Conservation (phyloP, 2,329 filamentous ascomycete species). For the Amauroascus verrucosus region DNA sequence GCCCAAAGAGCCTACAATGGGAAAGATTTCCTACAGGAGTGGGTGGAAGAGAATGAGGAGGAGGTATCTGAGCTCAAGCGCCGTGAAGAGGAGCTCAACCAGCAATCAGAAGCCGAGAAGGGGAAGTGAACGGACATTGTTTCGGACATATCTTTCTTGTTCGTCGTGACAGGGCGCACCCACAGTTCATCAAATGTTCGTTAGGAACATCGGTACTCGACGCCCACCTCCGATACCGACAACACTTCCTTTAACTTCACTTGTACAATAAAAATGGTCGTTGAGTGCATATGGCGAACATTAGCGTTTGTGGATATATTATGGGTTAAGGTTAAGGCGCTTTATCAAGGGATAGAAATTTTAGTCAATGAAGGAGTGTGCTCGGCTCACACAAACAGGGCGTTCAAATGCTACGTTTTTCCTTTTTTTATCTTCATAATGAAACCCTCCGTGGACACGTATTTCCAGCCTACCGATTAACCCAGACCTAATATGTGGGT, state of each 20-base stretch:
- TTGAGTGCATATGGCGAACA: conserved; percentile 7
- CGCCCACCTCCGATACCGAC: neutral
- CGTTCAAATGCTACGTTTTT: neutral
- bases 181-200: neutral
- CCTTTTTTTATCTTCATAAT: neutral
- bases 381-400: neutral
- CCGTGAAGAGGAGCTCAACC: conserved; percentile 11
- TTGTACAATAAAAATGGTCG: conserved; percentile 8
- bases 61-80: conserved; percentile 21
- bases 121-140: neutral
- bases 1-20: conserved; percentile 24
- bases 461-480: neutral
- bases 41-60: conserved; percentile 28
- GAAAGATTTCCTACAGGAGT: conserved; percentile 32
- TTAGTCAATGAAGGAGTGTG: conserved; percentile 1
- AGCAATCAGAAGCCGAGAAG: neutral
- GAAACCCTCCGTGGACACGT: neutral
- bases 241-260: neutral
- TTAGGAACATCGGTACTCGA: neutral
- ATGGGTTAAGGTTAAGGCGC: conserved; percentile 6
- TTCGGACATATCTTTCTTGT: neutral
- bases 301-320: conserved; percentile 8
- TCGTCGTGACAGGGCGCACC: neutral
- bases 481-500: neutral
- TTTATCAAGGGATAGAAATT: neutral